Conservation (phyloP, 345 rosid species). For the Aquilaria yunnanensis region DNA sequence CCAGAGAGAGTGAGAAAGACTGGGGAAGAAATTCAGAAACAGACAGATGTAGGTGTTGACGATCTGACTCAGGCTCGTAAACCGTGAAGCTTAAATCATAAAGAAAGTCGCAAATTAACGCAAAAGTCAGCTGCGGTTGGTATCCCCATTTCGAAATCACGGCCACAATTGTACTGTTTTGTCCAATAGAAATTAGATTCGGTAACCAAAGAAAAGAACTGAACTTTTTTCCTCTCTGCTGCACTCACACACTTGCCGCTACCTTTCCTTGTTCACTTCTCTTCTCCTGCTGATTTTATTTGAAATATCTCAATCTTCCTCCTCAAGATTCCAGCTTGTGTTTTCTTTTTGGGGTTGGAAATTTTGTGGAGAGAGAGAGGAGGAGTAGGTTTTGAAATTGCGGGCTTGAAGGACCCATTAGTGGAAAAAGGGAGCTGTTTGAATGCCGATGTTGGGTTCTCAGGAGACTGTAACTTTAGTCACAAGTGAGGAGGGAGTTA, state of each 20-base stretch:
- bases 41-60: constrained; percentile 42
- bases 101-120: constrained; percentile 10
- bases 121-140: constrained; percentile 43
- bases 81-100: not conserved
- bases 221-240: constrained; percentile 23
- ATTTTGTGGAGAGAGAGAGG: not conserved
- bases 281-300: constrained; percentile 23
- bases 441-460: constrained; percentile 18
- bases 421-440: constrained; percentile 9
- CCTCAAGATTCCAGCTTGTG: constrained; percentile 21
- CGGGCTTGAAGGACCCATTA: constrained; percentile 6
- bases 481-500: constrained; percentile 21
- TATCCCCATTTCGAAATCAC: constrained; percentile 24
- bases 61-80: constrained; percentile 4
- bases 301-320: constrained; percentile 30
- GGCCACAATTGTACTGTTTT: constrained; percentile 14
- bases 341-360: constrained; percentile 4
- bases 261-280: constrained; percentile 13
- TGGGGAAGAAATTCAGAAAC: constrained; percentile 19
- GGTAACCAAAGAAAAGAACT: constrained; percentile 29
- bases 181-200: constrained; percentile 22
- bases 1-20: too few relatives aligned
- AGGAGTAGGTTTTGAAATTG: constrained; percentile 19
- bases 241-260: constrained; percentile 5
- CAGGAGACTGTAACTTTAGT: constrained; percentile 27